Evolutionary conservation across 2,329 filamentous ascomycete genomes (phyloP).

Genomic region (Herpomyces periplanetae): DNA sequence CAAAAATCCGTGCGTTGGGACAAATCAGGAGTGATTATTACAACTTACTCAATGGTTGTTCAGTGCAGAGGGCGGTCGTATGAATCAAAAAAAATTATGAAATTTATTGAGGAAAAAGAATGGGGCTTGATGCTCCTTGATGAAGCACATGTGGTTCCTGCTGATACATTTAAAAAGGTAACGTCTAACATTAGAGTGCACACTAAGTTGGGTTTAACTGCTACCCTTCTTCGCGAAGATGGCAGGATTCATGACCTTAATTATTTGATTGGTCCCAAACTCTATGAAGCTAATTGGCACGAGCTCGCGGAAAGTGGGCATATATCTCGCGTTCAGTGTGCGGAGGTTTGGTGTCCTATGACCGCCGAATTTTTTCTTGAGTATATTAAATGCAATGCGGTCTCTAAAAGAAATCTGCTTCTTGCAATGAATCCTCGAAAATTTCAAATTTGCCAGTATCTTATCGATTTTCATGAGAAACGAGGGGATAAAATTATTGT

Average conservation of each 20-base stretch:
- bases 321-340: conserved; percentile 85
- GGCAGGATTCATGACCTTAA: conserved; percentile 95
- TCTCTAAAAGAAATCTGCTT: conserved; percentile 24
- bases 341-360: conserved; percentile 98
- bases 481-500: conserved; percentile 92
- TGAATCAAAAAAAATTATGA: conserved; percentile 89
- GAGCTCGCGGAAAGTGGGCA: conserved; percentile 84
- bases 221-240: conserved; percentile 71
- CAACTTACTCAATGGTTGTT: conserved; percentile 96
- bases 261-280: conserved; percentile 79
- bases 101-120: conserved; percentile 51
- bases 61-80: conserved; percentile 53
- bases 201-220: conserved; percentile 71
- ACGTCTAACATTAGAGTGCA: conserved; percentile 76
- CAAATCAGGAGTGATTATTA: conserved; percentile 80
- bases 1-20: conserved; percentile 53
- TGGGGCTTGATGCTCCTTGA: conserved; percentile 94
- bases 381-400: conserved; percentile 25
- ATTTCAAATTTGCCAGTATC: conserved; percentile 79
- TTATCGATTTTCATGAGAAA: conserved; percentile 90
- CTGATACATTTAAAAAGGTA: conserved; percentile 77
- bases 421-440: conserved; percentile 96
- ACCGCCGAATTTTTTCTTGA: conserved; percentile 90
- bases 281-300: conserved; percentile 98
- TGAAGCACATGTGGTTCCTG: conserved; percentile 88